Base-by-base conservation (phyloP, 805 yeast species). In the Wickerhamomyces chaumierensis region DNA sequence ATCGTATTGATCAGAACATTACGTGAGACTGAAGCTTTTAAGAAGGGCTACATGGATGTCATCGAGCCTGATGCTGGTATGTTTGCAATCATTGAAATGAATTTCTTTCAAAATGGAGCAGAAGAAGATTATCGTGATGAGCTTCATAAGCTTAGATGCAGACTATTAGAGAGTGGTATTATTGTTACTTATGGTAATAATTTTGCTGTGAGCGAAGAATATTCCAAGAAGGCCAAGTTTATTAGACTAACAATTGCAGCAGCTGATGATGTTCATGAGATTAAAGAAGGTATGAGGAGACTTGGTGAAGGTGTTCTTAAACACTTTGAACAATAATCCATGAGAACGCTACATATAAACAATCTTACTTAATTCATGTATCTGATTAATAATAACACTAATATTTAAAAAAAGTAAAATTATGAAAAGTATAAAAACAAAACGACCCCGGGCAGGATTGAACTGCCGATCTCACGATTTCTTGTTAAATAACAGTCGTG, bases 51-150 rank as follows among this genome's bases (percentile, higher is more conserved):
- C 31, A 44, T 49, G 36, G 44, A 39, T 6, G 60, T 56, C 39
- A 57, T 56, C 35, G 68, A 71, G 21, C 85, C 86, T 11, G 69
- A 66, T 16, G 82, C 83, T 4, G 87, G 87, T 48, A 79, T 79
- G 87, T 79, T 80, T 55, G 67, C 78, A 56, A 73, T 80, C 38
- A 62, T 78, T 37, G 57, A 61, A 21, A 52, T 83, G 15, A 49
- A 49, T 36, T 47, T 54, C 37, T 42, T 49, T 4, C 29, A 7
- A 34, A 37, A 39, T 13, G 38, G 45, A 14, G n/a, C n/a, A n/a
- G 4, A 12, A n/a, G 46, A 43, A 3, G 62, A 68, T 41, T 55
- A 63, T 36, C 39, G 47, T 18, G 58, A 57, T n/a, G 64, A 67
- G 34, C 52, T 75, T 58, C 60, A 65, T 31, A 45, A 63, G 34